Percentiles rank a stretch among this genome's conserved stretches.
phyloP scores from a whole-genome alignment of 176 grass and related monocot genomes.

The Musa beccarii region DNA sequence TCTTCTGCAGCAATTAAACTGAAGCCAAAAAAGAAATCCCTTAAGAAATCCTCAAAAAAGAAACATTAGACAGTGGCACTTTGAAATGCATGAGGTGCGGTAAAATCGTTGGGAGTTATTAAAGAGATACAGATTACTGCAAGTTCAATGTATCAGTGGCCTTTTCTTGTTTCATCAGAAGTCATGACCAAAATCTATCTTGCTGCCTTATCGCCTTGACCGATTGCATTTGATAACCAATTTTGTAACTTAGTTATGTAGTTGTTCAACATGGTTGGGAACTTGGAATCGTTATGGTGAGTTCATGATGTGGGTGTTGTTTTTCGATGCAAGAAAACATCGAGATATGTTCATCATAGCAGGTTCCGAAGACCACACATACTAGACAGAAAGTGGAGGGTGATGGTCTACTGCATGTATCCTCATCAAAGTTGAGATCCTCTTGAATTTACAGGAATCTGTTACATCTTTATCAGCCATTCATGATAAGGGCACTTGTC shows the following conservation, averaged over 20 bases:
- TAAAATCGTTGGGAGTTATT: background rate
- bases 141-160: background rate
- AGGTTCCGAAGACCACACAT: no score
- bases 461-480: no score
- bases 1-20: constrained; percentile 36
- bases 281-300: no score
- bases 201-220: background rate
- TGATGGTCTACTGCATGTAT: no score
- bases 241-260: background rate
- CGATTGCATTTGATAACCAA: background rate
- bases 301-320: no score
- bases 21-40: constrained; percentile 46
- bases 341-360: no score
- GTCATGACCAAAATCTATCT: background rate
- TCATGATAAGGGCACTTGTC: no score
- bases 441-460: no score
- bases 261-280: background rate
- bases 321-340: no score
- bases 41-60: constrained; percentile 66
- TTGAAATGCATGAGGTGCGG: background rate
- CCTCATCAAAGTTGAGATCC: no score
- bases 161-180: background rate
- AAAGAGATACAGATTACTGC: background rate
- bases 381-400: no score
- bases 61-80: constrained; percentile 20